Evolutionary conservation across 2,329 filamentous ascomycete genomes (phyloP).

Genomic region (Amylocarpus encephaloides): DNA sequence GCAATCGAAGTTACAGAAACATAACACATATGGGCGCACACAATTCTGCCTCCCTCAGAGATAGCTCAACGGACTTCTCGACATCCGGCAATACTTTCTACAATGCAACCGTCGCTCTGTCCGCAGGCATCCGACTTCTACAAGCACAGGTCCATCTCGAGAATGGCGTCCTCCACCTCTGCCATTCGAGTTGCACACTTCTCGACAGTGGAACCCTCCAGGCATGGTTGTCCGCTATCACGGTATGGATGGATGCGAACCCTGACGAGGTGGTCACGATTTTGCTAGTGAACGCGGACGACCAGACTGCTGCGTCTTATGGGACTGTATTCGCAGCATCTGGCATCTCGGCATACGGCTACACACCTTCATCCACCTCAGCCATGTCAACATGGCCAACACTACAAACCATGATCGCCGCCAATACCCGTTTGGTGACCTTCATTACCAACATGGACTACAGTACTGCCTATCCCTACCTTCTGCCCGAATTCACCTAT

Average conservation of each 20-base stretch:
- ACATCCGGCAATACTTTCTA: slow-evolving; percentile 52
- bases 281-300: slow-evolving; percentile 57
- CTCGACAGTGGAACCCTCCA: slow-evolving; percentile 53
- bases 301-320: slow-evolving; percentile 48
- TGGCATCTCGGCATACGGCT: slow-evolving; percentile 56
- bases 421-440: slow-evolving; percentile 58
- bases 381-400: slow-evolving; percentile 58
- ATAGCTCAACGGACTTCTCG: slow-evolving; percentile 35
- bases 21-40: slow-evolving; percentile 70
- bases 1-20: slow-evolving; percentile 63
- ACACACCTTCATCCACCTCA: slow-evolving; percentile 43
- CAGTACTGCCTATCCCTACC: slow-evolving; percentile 43
- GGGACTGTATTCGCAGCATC: slow-evolving; percentile 38
- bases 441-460: slow-evolving; percentile 55
- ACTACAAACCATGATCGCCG: slow-evolving; percentile 59
- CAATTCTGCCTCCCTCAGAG: slow-evolving; percentile 58
- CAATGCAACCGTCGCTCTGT: slow-evolving; percentile 50
- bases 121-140: slow-evolving; percentile 56
- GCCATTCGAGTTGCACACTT: slow-evolving; percentile 57
- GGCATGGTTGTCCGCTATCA: slow-evolving; percentile 50
- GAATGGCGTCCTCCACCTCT: slow-evolving; percentile 41
- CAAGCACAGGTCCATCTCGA: slow-evolving; percentile 57
- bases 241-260: slow-evolving; percentile 53
- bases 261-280: slow-evolving; percentile 56
- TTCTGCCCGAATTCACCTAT: slow-evolving; percentile 57